These are phyloP conservation scores for Acanthamoeba polyphaga DNA, from an alignment of 208 protist genomes.

Conservation along the genomic window DNA sequence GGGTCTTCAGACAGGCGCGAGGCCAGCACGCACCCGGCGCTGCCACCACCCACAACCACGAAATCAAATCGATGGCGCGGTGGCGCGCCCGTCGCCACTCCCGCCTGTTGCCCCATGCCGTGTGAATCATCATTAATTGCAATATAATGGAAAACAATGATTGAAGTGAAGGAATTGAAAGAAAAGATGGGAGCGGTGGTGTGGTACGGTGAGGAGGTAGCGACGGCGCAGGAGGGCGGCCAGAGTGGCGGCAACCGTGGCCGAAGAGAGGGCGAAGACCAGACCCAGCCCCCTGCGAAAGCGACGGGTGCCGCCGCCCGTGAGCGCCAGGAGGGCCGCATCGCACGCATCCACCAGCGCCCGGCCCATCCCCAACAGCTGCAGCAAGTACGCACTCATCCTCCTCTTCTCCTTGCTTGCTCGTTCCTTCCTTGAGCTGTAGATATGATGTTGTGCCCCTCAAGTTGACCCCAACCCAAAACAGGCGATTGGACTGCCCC, in stretches of 20 bases:
- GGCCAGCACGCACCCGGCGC: slow-evolving; percentile 67
- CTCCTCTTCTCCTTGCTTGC: no score
- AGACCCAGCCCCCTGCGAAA: neutral
- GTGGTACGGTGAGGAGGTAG: neutral
- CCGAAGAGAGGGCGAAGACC: neutral
- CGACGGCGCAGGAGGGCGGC: slow-evolving; percentile 3
- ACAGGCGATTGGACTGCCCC: no score
- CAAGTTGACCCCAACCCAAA: no score
- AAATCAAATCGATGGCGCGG: slow-evolving; percentile 41
- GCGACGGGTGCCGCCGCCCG: neutral
- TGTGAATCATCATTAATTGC: neutral
- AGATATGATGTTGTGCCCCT: no score
- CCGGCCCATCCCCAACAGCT: neutral
- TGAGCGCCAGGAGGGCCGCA: neutral
- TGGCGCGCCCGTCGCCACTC: neutral
- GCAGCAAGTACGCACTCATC: neutral
- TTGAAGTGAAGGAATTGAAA: neutral
- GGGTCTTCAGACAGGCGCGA: slow-evolving; percentile 66
- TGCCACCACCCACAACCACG: slow-evolving; percentile 55
- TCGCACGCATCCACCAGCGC: slow-evolving; percentile 7
- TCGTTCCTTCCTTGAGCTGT: no score
- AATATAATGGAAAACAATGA: neutral
- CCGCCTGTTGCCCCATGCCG: neutral
- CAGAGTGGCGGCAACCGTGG: neutral
- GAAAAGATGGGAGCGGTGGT: no score